Percentiles rank a stretch among this genome's conserved stretches.
These are phyloP conservation scores for Tylopilus subfusipes DNA, from an alignment of 768 basidiomycete genomes.

Conservation along the genomic window DNA sequence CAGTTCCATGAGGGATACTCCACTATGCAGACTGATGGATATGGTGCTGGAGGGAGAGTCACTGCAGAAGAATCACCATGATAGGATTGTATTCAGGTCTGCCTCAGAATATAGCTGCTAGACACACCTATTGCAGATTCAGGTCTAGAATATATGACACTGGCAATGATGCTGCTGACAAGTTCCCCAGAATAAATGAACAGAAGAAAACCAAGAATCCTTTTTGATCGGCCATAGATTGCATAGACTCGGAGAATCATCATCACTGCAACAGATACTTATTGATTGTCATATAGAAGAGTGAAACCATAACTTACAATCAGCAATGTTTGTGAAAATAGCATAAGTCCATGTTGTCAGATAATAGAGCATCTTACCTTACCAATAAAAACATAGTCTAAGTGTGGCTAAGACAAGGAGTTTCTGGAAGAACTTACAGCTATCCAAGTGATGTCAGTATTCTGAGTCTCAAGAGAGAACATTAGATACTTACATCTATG, in stretches of 20 bases:
- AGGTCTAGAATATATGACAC: background rate
- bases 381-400: background rate
- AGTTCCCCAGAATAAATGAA: background rate
- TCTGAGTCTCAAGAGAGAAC: background rate
- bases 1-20: conserved; percentile 3
- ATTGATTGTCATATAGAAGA: no score
- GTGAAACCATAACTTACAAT: background rate
- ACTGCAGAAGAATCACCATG: background rate
- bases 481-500: conserved; percentile 5
- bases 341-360: background rate
- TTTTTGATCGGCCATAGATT: conserved; percentile 1
- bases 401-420: background rate
- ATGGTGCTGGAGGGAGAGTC: background rate
- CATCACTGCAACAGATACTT: conserved; percentile 3
- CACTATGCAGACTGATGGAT: conserved; percentile 1
- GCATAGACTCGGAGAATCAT: conserved; percentile 13
- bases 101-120: background rate
- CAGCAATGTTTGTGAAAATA: background rate
- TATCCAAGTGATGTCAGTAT: background rate
- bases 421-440: conserved; percentile 1
- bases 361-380: background rate
- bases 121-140: background rate
- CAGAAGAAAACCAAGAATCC: background rate
- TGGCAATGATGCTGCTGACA: background rate
- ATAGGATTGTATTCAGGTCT: no score